Conservation (phyloP, 31 red algal genomes). For the Endocladia muricata region DNA sequence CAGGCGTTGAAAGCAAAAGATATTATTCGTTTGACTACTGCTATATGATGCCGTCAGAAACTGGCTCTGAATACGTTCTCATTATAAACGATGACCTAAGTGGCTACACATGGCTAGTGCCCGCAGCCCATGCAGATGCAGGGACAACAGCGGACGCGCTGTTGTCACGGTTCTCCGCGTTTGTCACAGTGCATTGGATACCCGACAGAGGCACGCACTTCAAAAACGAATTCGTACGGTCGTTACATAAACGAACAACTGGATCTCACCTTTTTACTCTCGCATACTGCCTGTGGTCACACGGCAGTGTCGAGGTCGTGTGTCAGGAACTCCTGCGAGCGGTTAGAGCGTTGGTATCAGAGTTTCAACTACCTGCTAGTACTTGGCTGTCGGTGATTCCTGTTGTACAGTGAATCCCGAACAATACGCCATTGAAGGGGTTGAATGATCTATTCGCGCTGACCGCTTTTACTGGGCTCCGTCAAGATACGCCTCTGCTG, state of each 20-base stretch:
- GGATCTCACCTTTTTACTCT: slow-evolving; percentile 27
- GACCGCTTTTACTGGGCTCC: slow-evolving; percentile 25
- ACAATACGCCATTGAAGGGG: slow-evolving; percentile 18
- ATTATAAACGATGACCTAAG: slow-evolving; percentile 28
- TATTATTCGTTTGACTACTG: slow-evolving; percentile 30
- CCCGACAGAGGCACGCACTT: slow-evolving; percentile 40
- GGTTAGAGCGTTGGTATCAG: neutral
- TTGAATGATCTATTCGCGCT: slow-evolving; percentile 7
- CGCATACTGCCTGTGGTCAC: slow-evolving; percentile 34
- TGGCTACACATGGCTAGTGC: slow-evolving; percentile 11
- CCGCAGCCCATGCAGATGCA: neutral
- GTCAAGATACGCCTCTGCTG: neutral
- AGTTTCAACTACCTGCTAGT: slow-evolving; percentile 3
- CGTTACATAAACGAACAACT: neutral
- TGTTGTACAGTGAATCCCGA: slow-evolving; percentile 13
- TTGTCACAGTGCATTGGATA: slow-evolving; percentile 11
- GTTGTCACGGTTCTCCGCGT: slow-evolving; percentile 18
- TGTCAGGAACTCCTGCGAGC: slow-evolving; percentile 17
- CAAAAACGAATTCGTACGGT: slow-evolving; percentile 23
- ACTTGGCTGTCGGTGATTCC: slow-evolving; percentile 25
- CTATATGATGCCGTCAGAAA: neutral
- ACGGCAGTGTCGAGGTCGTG: slow-evolving; percentile 45
- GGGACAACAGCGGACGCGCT: slow-evolving; percentile 5
- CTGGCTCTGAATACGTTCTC: slow-evolving; percentile 11
- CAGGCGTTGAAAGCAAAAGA: slow-evolving; percentile 26